Evolutionary conservation across 2,329 filamentous ascomycete species (phyloP), one percentile per base, ranked within the genome.

Genomic region (Triangularia verruculosa): DNA sequence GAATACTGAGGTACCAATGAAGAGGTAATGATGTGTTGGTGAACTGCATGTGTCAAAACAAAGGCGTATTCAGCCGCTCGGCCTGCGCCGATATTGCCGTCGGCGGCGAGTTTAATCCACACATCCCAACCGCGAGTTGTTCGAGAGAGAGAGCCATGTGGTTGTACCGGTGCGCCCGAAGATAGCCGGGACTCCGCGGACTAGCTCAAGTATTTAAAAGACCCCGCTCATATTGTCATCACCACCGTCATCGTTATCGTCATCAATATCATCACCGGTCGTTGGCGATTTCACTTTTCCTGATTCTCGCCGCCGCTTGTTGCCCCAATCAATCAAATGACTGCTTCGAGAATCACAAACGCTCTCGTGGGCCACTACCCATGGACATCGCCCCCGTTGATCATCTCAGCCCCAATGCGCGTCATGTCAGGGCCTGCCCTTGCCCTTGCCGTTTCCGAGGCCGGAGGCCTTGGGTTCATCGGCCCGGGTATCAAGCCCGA

Each of bases 371-470:
- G 39, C 39, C 11, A 51, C 39, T 71, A 71, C 70, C 85, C 86
- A 68, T 90, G 87, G 86, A 81, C 79, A 4, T 73, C 78, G 34
- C 69, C 75, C 1, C 88, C 87, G 5, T 74, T 90, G 20, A 80
- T 92, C 28, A 78, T 82, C 54, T 79, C 80, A 39, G 89, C 88
- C 1, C 90, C 90, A 0, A 92, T 93, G 89, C 83, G 87, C 54
- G 79, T 86, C 34, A 85, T 91, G 81, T 69, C 80, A 74, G 71
- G 82, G 73, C 65, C 80, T 72, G 68, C 76, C 0, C 80, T 92
- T 2, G 86, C 88, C 2, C 77, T 86, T 30, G 82, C 86, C 52
- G 82, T 91, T 13, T 86, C 88, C 61, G 89, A 89, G 67, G 88
- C 90, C 6, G 90, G 91, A 17, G 91, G 90, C 0, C 80, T 92